Percentiles rank a stretch among this genome's conserved stretches.
These are phyloP conservation scores for Medicago lupulina DNA, from an alignment of 306 rosid genomes.

Conservation along the genomic window DNA sequence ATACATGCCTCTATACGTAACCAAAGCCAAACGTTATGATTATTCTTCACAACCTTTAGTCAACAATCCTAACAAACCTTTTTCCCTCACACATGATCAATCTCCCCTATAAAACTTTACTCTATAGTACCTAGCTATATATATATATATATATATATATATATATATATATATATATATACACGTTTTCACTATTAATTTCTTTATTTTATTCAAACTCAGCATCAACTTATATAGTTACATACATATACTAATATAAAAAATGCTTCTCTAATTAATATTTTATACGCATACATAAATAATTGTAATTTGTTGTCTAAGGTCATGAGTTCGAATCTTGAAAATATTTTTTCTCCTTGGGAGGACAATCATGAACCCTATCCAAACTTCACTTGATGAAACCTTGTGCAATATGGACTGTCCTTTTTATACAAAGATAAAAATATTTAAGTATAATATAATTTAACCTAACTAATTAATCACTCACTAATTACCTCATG, in stretches of 20 bases:
- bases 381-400: neutral
- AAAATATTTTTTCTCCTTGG: neutral
- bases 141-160: no score
- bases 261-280: neutral
- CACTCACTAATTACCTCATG: slow-evolving; percentile 64
- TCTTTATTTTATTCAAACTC: neutral
- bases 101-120: slow-evolving; percentile 30
- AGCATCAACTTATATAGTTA: slow-evolving; percentile 12
- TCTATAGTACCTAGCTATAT: slow-evolving; percentile 14
- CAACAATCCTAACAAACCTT: slow-evolving; percentile 79
- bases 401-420: neutral
- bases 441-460: slow-evolving; percentile 1
- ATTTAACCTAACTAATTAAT: slow-evolving; percentile 37
- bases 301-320: neutral
- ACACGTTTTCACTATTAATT: neutral
- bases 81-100: slow-evolving; percentile 48
- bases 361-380: neutral
- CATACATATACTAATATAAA: neutral
- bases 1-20: slow-evolving; percentile 53
- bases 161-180: no score
- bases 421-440: neutral
- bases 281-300: neutral
- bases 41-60: slow-evolving; percentile 64
- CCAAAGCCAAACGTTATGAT: slow-evolving; percentile 68
- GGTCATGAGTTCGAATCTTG: neutral